Evolutionary conservation across 2,329 filamentous ascomycete genomes (phyloP), one percentile per base, ranked within the genome.

Genomic region (Ophiostoma ulmi): DNA sequence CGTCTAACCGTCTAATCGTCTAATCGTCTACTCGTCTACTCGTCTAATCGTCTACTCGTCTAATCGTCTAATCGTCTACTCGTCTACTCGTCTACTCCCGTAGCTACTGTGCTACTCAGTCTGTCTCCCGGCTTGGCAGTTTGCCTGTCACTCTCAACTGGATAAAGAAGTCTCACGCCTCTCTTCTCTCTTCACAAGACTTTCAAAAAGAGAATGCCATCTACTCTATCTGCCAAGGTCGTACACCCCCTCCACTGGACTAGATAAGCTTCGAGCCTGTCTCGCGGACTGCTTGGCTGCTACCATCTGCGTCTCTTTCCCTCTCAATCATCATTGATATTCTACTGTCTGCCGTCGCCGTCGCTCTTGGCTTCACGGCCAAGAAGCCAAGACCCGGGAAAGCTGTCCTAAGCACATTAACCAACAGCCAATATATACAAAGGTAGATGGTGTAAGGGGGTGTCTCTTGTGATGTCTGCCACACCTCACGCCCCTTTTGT

Each of bases 221-320:
- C 52, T 63, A 20, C 26, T 52, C 17, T 20, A 31, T 4, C 31
- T 31, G 31, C 31, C 31, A 31, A 3, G 31, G 11, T 1, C 22
- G 22, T 61, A 61, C 55, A 31, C 58, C 55, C 58, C 58, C 52
- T n/a, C 52, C 22, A 63, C 58, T 63, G 58, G 26, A 63, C 58
- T 63, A 63, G 52, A 58, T 22, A 58, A 58, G 52, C 52, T 58
- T 58, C 22, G n/a, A 26, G 11, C 13, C 26, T 7, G 11, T 36
- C 11, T 35, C 26, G 20, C 13, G 17, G 44, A 35, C 13, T 35
- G 52, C 58, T 31, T 35, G 22, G 58, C 58, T 63, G 26, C 58
- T 35, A 35, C 58, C n/a, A 14, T 31, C 55, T 61, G 13, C 17
- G 6, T 52, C 5, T 13, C 14, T 44, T 44, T 44, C 39, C 48